Evolutionary conservation across 169 alveolate genomes (phyloP).

Genomic region (Plasmodium berghei): DNA sequence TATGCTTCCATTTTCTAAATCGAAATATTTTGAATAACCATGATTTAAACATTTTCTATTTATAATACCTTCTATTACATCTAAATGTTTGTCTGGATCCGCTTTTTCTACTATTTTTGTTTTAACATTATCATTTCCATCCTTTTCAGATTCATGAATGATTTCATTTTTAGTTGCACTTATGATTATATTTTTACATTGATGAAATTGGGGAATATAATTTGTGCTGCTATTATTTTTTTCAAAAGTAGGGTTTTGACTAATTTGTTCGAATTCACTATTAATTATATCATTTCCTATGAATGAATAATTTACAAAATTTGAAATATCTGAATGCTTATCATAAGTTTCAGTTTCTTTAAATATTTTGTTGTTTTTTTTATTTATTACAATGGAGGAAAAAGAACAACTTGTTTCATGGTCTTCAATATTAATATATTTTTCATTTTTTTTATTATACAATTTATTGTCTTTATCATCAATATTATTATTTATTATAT

Average conservation of each 20-base stretch:
- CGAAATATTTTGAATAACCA: too few species aligned
- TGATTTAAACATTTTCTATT: too few species aligned
- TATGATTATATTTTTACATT: neutral
- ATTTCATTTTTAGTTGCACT: neutral
- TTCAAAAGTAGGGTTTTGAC: neutral
- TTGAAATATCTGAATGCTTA: conserved; percentile 3
- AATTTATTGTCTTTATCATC: neutral
- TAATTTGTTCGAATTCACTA: conserved; percentile 30
- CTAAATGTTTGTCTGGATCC: neutral
- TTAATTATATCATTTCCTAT: conserved; percentile 36
- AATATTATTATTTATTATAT: neutral
- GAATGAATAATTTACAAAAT: conserved; percentile 14
- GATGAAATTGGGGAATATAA: neutral
- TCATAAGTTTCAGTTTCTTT: conserved; percentile 5
- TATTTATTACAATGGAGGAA: conserved; percentile 16
- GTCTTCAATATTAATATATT: conserved; percentile 17
- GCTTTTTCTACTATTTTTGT: neutral
- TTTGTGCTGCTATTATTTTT: neutral
- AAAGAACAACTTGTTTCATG: conserved; percentile 20
- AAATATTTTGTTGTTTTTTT: conserved; percentile 13
- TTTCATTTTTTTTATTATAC: neutral
- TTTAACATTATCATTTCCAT: neutral
- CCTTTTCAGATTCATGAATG: neutral
- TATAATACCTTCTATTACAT: too few species aligned
- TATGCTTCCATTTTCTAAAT: too few species aligned